Conservation (phyloP, 305 asterid genomes). For the Fraxinus greggii region DNA sequence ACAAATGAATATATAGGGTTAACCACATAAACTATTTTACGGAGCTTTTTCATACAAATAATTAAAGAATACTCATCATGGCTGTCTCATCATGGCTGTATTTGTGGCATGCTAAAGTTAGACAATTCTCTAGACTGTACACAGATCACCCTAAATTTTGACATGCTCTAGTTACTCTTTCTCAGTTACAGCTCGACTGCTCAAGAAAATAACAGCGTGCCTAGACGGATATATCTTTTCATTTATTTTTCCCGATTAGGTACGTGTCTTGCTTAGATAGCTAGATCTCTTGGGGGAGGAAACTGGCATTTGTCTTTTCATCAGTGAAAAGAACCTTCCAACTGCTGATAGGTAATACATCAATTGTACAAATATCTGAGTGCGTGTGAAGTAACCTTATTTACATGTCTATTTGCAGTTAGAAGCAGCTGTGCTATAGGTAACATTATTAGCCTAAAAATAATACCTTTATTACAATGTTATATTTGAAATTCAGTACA, state of each 20-base stretch:
- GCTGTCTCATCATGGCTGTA: neutral
- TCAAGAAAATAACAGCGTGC: neutral
- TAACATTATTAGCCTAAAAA: neutral
- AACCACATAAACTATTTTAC: neutral
- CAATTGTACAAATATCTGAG: neutral
- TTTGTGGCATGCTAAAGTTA: neutral
- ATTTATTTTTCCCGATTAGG: neutral
- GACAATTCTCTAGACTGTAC: neutral
- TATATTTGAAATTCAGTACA: neutral
- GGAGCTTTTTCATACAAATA: neutral
- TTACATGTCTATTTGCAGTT: neutral
- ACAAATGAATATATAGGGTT: neutral
- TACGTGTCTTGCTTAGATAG: neutral
- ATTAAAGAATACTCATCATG: neutral
- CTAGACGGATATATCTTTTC: neutral
- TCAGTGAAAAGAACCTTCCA: neutral
- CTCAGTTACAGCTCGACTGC: neutral
- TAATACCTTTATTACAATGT: neutral
- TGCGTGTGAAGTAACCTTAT: neutral
- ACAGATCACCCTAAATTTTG: neutral
- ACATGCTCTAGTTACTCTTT: neutral
- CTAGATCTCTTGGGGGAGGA: neutral
- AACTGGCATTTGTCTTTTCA: neutral
- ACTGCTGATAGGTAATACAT: neutral
- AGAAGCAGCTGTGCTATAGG: constrained; percentile 16